These are phyloP conservation scores for Metarhizium guizhouense DNA, from an alignment of 2,329 filamentous ascomycete genomes.

Conservation along the genomic window DNA sequence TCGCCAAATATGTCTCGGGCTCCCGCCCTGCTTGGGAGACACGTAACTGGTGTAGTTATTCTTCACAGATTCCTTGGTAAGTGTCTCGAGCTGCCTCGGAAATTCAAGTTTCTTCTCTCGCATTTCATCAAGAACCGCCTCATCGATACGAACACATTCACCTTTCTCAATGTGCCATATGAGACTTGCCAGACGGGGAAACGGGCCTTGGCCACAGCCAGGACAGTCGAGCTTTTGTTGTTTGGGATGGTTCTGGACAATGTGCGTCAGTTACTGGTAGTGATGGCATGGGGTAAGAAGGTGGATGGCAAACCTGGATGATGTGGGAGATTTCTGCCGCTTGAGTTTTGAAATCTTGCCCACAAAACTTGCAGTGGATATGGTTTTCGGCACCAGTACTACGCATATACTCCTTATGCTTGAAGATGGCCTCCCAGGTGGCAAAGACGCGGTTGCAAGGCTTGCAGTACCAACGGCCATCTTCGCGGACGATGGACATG, in stretches of 20 bases:
- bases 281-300: not conserved
- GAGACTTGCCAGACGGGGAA: conserved; percentile 26
- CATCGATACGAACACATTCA: conserved; percentile 28
- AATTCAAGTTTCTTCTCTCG: conserved; percentile 30
- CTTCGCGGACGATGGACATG: not conserved
- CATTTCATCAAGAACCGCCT: conserved; percentile 20
- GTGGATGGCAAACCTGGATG: conserved; percentile 18
- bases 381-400: conserved; percentile 15
- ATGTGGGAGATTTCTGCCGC: conserved; percentile 24
- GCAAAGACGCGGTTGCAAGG: conserved; percentile 20
- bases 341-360: conserved; percentile 24
- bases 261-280: not conserved
- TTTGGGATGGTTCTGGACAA: conserved; percentile 11
- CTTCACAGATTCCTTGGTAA: conserved; percentile 19
- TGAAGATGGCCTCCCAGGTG: conserved; percentile 13
- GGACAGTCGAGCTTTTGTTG: conserved; percentile 36
- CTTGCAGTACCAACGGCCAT: conserved; percentile 17
- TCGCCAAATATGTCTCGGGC: not conserved
- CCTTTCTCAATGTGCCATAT: conserved; percentile 37
- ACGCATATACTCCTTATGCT: conserved; percentile 22
- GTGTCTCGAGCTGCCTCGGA: conserved; percentile 16
- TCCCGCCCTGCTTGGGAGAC: not conserved
- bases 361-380: conserved; percentile 30
- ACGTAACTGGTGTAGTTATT: conserved; percentile 19
- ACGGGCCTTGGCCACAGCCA: conserved; percentile 31